Percentiles rank a stretch among this genome's conserved stretches.
These are phyloP conservation scores for Didymella arachidicola DNA, from an alignment of 2,329 filamentous ascomycete species.

Conservation along the genomic window DNA sequence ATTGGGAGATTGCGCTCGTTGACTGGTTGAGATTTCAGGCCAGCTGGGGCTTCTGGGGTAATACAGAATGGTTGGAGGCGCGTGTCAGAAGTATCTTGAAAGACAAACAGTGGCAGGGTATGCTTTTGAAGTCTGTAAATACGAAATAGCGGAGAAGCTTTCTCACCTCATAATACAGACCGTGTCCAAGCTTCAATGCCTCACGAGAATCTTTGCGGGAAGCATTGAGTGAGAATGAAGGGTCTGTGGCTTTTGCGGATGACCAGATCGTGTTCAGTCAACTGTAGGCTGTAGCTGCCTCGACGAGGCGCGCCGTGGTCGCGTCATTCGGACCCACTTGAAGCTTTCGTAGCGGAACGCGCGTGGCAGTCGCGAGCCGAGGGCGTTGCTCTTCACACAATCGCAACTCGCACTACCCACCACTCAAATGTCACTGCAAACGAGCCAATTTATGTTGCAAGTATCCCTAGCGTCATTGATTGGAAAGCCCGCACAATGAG, in stretches of 20 bases:
- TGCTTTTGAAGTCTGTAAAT: constrained; percentile 15
- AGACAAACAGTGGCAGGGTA: constrained; percentile 32
- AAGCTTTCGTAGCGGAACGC: not conserved
- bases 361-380: not conserved
- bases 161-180: not conserved
- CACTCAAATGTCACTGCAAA: not conserved
- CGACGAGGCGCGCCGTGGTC: not conserved
- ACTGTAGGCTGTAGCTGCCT: not conserved
- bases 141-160: not conserved
- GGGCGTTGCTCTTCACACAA: not conserved
- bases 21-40: constrained; percentile 66
- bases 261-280: not conserved
- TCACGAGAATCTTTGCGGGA: not conserved
- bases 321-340: not conserved
- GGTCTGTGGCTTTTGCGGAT: no score
- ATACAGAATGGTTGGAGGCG: constrained; percentile 48
- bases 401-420: not conserved
- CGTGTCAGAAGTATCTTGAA: constrained; percentile 40
- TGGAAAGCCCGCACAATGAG: not conserved
- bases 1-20: constrained; percentile 73
- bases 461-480: no score
- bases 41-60: constrained; percentile 50
- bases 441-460: no score
- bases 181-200: not conserved
- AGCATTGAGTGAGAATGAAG: no score